Evolutionary conservation across 352 stramenopile species (phyloP).

Genomic region (Globisporangium spinosum): DNA sequence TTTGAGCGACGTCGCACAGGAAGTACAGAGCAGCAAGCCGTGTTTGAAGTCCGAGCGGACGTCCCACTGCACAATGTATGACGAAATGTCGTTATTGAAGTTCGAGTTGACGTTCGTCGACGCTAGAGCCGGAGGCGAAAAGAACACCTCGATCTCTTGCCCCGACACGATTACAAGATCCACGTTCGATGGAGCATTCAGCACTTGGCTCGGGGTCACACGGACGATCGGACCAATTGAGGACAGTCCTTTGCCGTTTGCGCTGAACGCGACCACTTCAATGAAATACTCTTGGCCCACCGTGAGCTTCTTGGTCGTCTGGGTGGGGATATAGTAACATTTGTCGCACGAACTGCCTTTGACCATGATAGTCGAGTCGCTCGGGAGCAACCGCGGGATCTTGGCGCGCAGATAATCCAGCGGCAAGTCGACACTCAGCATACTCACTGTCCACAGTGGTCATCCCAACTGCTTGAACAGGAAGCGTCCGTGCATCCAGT

Average conservation of each 20-base stretch:
- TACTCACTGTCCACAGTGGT: slow-evolving; percentile 50
- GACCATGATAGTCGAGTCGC: slow-evolving; percentile 37
- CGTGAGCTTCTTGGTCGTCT: slow-evolving; percentile 50
- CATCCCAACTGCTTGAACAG: slow-evolving; percentile 91
- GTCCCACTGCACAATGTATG: slow-evolving; percentile 91
- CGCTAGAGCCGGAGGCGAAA: slow-evolving; percentile 66
- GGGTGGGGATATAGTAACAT: slow-evolving; percentile 65
- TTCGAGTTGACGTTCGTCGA: slow-evolving; percentile 52
- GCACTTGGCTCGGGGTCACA: slow-evolving; percentile 80
- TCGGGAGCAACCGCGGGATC: slow-evolving; percentile 48
- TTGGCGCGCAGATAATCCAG: slow-evolving; percentile 50
- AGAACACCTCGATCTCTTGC: slow-evolving; percentile 86
- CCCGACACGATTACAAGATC: slow-evolving; percentile 85
- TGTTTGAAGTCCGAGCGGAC: slow-evolving; percentile 61
- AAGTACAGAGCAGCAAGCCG: slow-evolving; percentile 40
- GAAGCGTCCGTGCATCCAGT: slow-evolving; percentile 45
- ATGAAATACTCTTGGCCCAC: slow-evolving; percentile 79
- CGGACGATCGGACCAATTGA: slow-evolving; percentile 27
- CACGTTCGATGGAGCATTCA: slow-evolving; percentile 87
- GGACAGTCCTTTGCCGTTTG: slow-evolving; percentile 55
- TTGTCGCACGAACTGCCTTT: slow-evolving; percentile 43
- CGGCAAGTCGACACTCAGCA: slow-evolving; percentile 41
- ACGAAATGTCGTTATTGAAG: slow-evolving; percentile 83
- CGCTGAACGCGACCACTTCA: slow-evolving; percentile 72
- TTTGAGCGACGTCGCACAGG: slow-evolving; percentile 44